Evolutionary conservation across 257 asterid genomes (phyloP), one percentile per base, ranked within the genome.

Genomic region (Solanum sejunctum): DNA sequence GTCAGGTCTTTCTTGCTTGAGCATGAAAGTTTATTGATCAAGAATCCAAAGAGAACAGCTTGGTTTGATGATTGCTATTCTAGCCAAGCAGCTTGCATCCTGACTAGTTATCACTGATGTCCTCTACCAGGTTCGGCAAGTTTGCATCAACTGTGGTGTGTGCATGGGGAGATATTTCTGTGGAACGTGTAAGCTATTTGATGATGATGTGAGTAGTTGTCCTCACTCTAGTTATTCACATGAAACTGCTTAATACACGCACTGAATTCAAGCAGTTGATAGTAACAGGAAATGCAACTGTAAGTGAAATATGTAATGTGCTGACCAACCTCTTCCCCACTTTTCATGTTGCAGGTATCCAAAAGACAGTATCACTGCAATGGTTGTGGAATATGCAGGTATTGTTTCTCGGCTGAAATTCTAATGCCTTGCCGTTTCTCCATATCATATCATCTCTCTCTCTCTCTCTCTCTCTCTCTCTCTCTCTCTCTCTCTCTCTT

Each of bases 341-440:
- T 70, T 75, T 36, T 32, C 64, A 26, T 52, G 87, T 79, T 90
- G 92, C 94, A 94, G 97, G 89, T 88, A n/a, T 92, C 95, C 41
- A 95, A 95, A 82, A 85, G 87, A 83, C 99, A 95, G 92, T 94
- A 88, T 71, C 99, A 95, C 83, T 95, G 99, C 71, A 81, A 89
- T 52, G 97, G 93, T 23, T 95, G 99, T 82, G 98, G 99, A 88
- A 95, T 95, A 58, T 95, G 99, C 95, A 92, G 99, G 99, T 94
- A 90, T 39, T 11, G 58, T 84, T 80, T 23, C 72, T 58, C 41
- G 0, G 36, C 10, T 84, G 28, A 78, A 52, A 78, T 78, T 78
- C 12, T 13, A 32, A 12, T 26, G 49, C 83, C 83, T 51, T 78
- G 6, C 64, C 18, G 18, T 17, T 82, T 75, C 55, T 58, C 41